Evolutionary conservation across 2,329 filamentous ascomycete genomes (phyloP).

Genomic region (Sclerotinia spermophila): DNA sequence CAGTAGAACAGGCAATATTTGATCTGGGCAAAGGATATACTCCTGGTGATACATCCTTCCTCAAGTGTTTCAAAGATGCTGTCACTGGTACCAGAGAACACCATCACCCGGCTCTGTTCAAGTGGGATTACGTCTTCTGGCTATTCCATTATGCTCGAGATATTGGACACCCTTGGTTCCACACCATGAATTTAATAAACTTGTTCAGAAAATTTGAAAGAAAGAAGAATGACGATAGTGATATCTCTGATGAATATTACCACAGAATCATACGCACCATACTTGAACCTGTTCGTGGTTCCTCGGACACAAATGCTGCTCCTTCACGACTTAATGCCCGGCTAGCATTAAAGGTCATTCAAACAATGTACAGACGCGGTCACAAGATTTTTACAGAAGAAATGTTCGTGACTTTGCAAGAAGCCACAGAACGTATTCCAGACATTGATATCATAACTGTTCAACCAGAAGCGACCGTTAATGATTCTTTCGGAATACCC

Average conservation of each 20-base stretch:
- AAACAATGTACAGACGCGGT: slow-evolving; percentile 42
- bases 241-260: slow-evolving; percentile 38
- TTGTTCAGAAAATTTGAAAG: not conserved
- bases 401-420: slow-evolving; percentile 32
- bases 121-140: slow-evolving; percentile 38
- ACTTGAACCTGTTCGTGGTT: slow-evolving; percentile 28
- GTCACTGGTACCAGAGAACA: slow-evolving; percentile 18
- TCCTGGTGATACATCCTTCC: slow-evolving; percentile 1
- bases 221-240: slow-evolving; percentile 8
- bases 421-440: slow-evolving; percentile 22
- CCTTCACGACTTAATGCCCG: slow-evolving; percentile 23
- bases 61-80: slow-evolving; percentile 10
- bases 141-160: slow-evolving; percentile 40
- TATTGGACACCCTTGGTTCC: slow-evolving; percentile 37
- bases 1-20: slow-evolving; percentile 35
- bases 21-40: slow-evolving; percentile 37
- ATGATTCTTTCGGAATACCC: slow-evolving; percentile 29
- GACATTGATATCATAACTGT: slow-evolving; percentile 23
- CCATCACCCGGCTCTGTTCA: slow-evolving; percentile 32
- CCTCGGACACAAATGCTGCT: slow-evolving; percentile 24
- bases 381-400: slow-evolving; percentile 40
- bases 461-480: slow-evolving; percentile 28
- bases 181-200: not conserved
- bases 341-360: slow-evolving; percentile 41
- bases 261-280: slow-evolving; percentile 40